These are phyloP conservation scores for Chaetomium globosum DNA, from an alignment of 2,329 filamentous ascomycete species.

Conservation along the genomic window DNA sequence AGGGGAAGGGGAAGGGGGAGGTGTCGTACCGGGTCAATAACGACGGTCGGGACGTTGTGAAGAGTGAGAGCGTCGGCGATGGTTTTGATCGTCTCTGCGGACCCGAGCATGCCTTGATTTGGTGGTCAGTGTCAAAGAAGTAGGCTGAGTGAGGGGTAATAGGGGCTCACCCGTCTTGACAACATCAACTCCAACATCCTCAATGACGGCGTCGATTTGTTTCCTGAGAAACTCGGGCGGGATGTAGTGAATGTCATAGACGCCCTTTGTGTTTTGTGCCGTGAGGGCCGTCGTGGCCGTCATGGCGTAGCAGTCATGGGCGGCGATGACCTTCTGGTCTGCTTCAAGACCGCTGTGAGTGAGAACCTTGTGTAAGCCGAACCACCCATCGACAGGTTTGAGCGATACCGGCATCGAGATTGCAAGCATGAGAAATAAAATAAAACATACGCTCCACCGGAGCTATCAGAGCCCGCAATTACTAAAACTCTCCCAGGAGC, in stretches of 20 bases:
- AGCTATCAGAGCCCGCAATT: constrained; percentile 87
- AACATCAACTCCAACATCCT: constrained; percentile 84
- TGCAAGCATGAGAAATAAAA: neutral
- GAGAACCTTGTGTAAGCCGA: constrained; percentile 18
- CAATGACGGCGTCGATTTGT: constrained; percentile 82
- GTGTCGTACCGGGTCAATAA: constrained; percentile 71
- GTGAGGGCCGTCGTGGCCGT: constrained; percentile 93
- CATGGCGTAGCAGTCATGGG: constrained; percentile 93
- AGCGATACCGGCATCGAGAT: neutral
- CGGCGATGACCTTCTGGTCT: constrained; percentile 91
- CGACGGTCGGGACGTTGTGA: constrained; percentile 60
- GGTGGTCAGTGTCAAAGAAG: neutral
- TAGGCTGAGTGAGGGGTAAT: neutral
- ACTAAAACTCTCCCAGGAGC: constrained; percentile 63
- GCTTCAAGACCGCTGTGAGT: constrained; percentile 79
- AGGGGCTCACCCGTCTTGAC: constrained; percentile 77
- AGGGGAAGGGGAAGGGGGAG: neutral
- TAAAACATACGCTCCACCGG: constrained; percentile 73
- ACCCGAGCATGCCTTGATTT: constrained; percentile 75
- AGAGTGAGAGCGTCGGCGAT: constrained; percentile 66
- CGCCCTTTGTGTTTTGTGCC: constrained; percentile 89
- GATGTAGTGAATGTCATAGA: constrained; percentile 76
- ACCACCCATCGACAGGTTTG: neutral
- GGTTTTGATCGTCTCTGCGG: constrained; percentile 67
- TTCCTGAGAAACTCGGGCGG: constrained; percentile 78